These are phyloP conservation scores for Geotrichum cucujoidarum DNA, from an alignment of 1,139 yeast genomes.

Conservation along the genomic window DNA sequence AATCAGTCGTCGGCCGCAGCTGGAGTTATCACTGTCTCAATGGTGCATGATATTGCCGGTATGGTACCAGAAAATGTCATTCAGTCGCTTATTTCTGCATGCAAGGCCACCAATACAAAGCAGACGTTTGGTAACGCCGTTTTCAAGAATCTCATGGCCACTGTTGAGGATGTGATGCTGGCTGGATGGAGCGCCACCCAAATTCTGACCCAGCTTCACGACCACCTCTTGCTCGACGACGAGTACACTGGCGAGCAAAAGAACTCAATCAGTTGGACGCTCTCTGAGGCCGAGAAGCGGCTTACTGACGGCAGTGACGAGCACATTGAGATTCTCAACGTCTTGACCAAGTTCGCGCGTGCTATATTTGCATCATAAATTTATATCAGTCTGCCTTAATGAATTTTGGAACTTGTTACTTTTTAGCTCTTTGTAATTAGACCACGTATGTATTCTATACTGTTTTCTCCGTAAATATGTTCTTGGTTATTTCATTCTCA, in stretches of 20 bases:
- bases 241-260: conserved; percentile 52
- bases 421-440: no score
- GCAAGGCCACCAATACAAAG: conserved; percentile 19
- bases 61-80: conserved; percentile 60
- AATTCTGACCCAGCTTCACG: conserved; percentile 75
- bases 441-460: no score
- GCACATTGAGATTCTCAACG: conserved; percentile 72
- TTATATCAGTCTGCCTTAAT: no score
- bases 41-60: conserved; percentile 78
- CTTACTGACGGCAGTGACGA: conserved; percentile 88
- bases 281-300: conserved; percentile 72
- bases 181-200: conserved; percentile 90
- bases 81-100: conserved; percentile 42
- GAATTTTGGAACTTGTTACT: no score
- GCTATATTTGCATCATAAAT: conserved; percentile 1
- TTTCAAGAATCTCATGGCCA: conserved; percentile 39
- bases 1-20: conserved; percentile 20
- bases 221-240: conserved; percentile 58
- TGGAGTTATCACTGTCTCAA: conserved; percentile 40
- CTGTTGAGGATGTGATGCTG: conserved; percentile 53
- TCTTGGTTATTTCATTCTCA: no score
- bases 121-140: conserved; percentile 15
- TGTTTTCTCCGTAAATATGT: no score
- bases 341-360: conserved; percentile 49
- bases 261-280: conserved; percentile 54